These are phyloP conservation scores for Geotrichum phurueaensis DNA, from an alignment of 1,139 yeast species.

Conservation along the genomic window DNA sequence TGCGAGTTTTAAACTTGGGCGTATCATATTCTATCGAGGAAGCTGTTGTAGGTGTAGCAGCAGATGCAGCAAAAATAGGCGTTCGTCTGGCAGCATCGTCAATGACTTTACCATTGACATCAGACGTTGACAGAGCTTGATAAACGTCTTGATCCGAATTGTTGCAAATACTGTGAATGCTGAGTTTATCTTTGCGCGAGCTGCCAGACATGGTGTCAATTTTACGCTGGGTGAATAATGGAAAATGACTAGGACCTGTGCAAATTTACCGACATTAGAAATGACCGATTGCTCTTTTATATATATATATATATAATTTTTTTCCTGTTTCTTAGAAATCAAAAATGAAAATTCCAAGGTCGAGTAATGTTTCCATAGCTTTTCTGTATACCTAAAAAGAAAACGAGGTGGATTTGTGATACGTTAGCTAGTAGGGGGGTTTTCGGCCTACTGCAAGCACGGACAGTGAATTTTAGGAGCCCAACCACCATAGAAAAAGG, in stretches of 20 bases:
- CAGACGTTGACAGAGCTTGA: not conserved
- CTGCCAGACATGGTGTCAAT: not conserved
- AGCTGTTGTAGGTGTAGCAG: not conserved
- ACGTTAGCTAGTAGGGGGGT: not conserved
- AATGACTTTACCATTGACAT: not conserved
- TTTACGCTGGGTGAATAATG: not conserved
- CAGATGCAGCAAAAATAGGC: not conserved
- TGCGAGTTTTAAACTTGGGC: not conserved
- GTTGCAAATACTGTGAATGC: not conserved
- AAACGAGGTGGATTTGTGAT: not conserved
- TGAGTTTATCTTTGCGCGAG: not conserved
- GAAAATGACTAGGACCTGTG: not conserved
- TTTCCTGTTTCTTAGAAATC: not conserved
- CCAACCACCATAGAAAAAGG: not conserved
- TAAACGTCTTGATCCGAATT: not conserved
- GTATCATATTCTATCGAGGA: not conserved
- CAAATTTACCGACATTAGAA: not conserved
- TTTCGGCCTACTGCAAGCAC: not conserved
- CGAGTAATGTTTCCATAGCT: not conserved
- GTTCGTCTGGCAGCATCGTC: not conserved
- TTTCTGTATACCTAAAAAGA: not conserved
- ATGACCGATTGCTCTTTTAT: not conserved
- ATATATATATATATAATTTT: not conserved
- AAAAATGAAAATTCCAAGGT: not conserved
- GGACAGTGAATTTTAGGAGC: not conserved